Percentiles rank a stretch among this genome's conserved stretches.
Evolutionary conservation across 2,329 filamentous ascomycete species (phyloP).

Genomic region (Pyricularia grisea): DNA sequence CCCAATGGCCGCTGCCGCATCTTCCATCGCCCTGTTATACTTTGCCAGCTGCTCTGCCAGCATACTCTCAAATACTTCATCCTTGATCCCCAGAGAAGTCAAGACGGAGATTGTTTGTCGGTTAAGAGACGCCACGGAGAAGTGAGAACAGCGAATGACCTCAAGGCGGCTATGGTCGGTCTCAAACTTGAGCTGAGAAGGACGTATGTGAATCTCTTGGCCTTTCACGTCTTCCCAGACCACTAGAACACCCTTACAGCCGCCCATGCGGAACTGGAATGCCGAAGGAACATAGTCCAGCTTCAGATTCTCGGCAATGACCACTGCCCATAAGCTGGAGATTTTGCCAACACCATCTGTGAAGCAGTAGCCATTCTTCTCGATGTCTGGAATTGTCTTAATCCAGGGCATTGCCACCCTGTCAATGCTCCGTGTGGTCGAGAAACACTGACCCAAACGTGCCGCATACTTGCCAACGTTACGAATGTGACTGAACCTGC

Average conservation of each 20-base stretch:
- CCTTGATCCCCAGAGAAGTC: constrained; percentile 63
- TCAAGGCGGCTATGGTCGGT: constrained; percentile 45
- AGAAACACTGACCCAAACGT: constrained; percentile 89
- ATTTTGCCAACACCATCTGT: constrained; percentile 92
- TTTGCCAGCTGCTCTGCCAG: constrained; percentile 57
- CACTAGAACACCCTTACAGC: constrained; percentile 81
- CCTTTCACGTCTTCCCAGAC: constrained; percentile 47
- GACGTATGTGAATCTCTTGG: constrained; percentile 66
- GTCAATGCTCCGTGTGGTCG: constrained; percentile 71
- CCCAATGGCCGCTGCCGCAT: constrained; percentile 52
- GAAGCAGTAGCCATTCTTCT: constrained; percentile 61
- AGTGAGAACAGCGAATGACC: constrained; percentile 72
- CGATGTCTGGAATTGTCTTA: constrained; percentile 60
- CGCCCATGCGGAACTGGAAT: constrained; percentile 86
- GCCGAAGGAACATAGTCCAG: constrained; percentile 62
- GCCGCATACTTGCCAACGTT: constrained; percentile 86
- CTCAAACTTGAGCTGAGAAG: constrained; percentile 80
- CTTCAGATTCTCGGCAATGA: constrained; percentile 63
- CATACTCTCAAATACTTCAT: constrained; percentile 56
- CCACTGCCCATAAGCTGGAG: constrained; percentile 64
- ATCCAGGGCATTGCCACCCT: constrained; percentile 50
- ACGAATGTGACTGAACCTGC: constrained; percentile 69
- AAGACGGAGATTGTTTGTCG: constrained; percentile 85
- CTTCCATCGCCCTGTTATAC: constrained; percentile 60
- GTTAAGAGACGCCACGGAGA: constrained; percentile 73